These are phyloP conservation scores for Kuraishia piskuri DNA, from an alignment of 805 yeast genomes.

Conservation along the genomic window DNA sequence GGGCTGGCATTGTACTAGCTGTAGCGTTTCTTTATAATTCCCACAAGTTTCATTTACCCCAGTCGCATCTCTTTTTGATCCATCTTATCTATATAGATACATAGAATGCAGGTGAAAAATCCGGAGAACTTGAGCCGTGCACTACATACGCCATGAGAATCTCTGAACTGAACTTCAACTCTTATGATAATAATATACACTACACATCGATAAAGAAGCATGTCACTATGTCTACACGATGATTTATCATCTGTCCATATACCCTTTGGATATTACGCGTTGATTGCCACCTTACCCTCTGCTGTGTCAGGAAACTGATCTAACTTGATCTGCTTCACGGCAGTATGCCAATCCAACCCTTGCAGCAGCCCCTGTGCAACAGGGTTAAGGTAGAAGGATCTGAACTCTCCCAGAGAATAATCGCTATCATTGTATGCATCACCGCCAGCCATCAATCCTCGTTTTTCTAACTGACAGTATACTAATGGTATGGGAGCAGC, in stretches of 20 bases:
- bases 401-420: constrained; percentile 30
- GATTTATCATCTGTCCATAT: not conserved
- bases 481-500: constrained; percentile 36
- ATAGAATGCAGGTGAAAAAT: not conserved
- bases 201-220: too few species aligned
- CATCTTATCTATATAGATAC: not conserved
- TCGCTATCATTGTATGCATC: constrained; percentile 24
- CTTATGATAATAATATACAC: too few species aligned
- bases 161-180: not conserved
- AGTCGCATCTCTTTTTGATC: not conserved
- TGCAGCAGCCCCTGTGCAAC: constrained; percentile 24
- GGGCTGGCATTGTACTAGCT: not conserved
- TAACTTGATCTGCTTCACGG: not conserved
- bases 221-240: too few species aligned
- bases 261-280: not conserved
- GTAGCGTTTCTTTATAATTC: too few species aligned
- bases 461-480: constrained; percentile 30
- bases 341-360: constrained; percentile 23
- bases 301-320: not conserved
- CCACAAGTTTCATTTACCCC: too few species aligned
- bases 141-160: constrained; percentile 2
- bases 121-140: not conserved
- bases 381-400: constrained; percentile 28
- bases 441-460: constrained; percentile 12
- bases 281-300: not conserved